A percentile compares a stretch with the other conserved stretches of the same genome.
These are phyloP conservation scores for Annulohypoxylon maeteangense DNA, from an alignment of 495 filamentous ascomycete genomes.

Conservation along the genomic window DNA sequence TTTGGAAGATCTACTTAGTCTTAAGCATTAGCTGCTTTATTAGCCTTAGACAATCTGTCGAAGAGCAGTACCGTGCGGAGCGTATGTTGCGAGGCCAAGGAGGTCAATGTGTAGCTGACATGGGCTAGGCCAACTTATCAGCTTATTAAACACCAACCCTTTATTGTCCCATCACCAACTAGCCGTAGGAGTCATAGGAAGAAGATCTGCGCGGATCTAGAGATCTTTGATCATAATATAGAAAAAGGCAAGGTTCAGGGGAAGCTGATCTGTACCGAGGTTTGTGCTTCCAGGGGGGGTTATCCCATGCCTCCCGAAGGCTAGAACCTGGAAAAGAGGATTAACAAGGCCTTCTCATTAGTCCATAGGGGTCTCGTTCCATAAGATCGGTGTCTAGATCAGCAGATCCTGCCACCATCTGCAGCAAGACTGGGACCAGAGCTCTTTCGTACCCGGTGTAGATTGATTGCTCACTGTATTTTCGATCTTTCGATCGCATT, in stretches of 20 bases:
- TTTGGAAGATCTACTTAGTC: not conserved
- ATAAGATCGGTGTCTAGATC: constrained; percentile 37
- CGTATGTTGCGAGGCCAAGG: not conserved
- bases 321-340: constrained; percentile 27
- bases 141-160: not conserved
- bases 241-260: constrained; percentile 19
- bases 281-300: constrained; percentile 16
- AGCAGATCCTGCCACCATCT: constrained; percentile 37
- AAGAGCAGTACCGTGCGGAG: not conserved
- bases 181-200: not conserved
- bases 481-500: constrained; percentile 38
- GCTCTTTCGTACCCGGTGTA: constrained; percentile 13
- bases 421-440: constrained; percentile 20
- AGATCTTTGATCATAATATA: constrained; percentile 5
- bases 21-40: not conserved
- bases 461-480: constrained; percentile 26
- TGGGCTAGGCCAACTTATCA: too few relatives aligned
- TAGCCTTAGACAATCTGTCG: not conserved
- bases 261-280: constrained; percentile 25
- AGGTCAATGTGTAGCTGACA: not conserved
- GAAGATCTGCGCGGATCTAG: constrained; percentile 3
- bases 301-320: constrained; percentile 33
- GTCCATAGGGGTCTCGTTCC: constrained; percentile 28
- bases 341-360: constrained; percentile 24
- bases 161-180: not conserved